Evolutionary conservation across 495 filamentous ascomycete species (phyloP).

Genomic region (Symbiotaphrina buchneri): DNA sequence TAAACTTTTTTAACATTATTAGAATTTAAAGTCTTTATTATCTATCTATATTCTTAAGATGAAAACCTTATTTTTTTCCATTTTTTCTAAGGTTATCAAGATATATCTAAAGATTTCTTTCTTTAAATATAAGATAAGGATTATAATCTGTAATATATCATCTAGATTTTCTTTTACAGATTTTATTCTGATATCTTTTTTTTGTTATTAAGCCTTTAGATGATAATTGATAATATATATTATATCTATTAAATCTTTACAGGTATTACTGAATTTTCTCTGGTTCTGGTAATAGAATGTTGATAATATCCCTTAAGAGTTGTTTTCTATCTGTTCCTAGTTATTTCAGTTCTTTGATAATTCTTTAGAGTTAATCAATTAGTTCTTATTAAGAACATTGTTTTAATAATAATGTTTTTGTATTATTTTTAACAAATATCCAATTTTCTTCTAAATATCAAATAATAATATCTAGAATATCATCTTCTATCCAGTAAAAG

Average conservation of each 20-base stretch:
- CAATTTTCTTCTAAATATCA: constrained; percentile 2
- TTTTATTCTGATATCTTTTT: too few relatives aligned
- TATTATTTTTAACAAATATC: constrained; percentile 1
- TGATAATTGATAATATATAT: background rate
- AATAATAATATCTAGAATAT: constrained; percentile 7
- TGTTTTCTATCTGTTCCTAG: background rate
- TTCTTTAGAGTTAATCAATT: background rate
- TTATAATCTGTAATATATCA: too few relatives aligned
- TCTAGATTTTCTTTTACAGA: too few relatives aligned
- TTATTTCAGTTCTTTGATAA: background rate
- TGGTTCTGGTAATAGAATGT: too few relatives aligned
- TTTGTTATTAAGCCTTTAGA: background rate
- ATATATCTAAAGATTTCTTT: background rate
- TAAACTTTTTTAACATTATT: background rate
- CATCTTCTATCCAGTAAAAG: constrained; percentile 8
- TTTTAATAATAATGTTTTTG: background rate
- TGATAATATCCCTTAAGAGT: too few relatives aligned
- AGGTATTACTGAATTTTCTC: too few relatives aligned
- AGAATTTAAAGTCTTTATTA: background rate
- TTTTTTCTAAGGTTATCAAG: constrained; percentile 1
- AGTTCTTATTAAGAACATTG: background rate
- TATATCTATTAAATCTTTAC: constrained; percentile 5
- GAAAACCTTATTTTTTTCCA: too few relatives aligned
- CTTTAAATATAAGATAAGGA: background rate
- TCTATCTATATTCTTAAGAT: too few relatives aligned